A percentile compares a stretch with the other conserved stretches of the same genome.
Conservation (phyloP, 2,329 filamentous ascomycete genomes). For the Cladosporium sphaerospermum region DNA sequence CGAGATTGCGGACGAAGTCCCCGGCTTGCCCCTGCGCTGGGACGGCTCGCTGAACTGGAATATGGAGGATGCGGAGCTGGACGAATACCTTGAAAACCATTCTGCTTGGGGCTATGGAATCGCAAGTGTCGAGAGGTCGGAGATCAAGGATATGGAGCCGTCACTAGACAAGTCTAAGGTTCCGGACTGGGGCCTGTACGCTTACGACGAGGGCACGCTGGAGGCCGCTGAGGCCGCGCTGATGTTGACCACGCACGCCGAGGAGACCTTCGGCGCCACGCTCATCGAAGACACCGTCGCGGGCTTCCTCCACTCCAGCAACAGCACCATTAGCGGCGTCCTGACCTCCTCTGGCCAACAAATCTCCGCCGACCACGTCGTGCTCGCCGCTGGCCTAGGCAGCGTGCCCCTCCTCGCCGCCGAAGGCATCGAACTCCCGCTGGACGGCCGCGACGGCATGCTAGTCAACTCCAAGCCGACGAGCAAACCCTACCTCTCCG, state of each 20-base stretch:
- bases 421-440: background rate
- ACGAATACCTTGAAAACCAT: background rate
- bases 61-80: background rate
- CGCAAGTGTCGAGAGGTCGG: background rate
- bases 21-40: background rate
- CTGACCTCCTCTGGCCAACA: background rate
- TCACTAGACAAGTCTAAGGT: background rate
- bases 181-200: background rate
- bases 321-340: background rate
- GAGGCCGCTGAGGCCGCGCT: background rate
- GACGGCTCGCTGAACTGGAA: background rate
- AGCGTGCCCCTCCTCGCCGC: slow-evolving; percentile 1
- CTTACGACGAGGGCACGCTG: background rate
- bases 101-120: background rate
- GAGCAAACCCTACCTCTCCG: background rate
- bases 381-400: slow-evolving; percentile 1
- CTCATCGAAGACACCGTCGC: background rate
- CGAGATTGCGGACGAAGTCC: background rate
- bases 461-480: background rate
- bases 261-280: background rate
- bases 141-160: background rate
- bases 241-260: background rate
- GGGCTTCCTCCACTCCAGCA: background rate
- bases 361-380: background rate
- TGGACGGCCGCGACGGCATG: slow-evolving; percentile 1